These are phyloP conservation scores for Erodium texanum DNA, from an alignment of 441 rosid genomes.

Conservation along the genomic window DNA sequence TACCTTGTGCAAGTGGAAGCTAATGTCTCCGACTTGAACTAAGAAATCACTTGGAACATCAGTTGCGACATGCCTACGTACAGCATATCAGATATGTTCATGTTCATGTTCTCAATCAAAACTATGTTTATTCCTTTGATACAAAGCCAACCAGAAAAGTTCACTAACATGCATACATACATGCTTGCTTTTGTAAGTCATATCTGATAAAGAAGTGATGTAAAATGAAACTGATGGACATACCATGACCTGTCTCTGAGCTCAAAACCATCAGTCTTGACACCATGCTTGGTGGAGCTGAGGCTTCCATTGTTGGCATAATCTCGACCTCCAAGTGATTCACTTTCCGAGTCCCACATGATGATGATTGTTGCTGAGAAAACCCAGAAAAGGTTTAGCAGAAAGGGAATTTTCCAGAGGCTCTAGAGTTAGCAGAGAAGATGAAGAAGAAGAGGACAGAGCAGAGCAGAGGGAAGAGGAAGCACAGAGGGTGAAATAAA, in stretches of 20 bases:
- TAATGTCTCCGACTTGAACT: slow-evolving; percentile 61
- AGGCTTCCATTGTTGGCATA: slow-evolving; percentile 63
- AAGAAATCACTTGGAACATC: slow-evolving; percentile 83
- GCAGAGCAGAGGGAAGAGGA: slow-evolving; percentile 15
- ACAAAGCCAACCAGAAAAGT: too few relatives aligned
- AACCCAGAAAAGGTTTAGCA: not conserved
- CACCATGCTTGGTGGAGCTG: slow-evolving; percentile 48
- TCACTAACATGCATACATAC: not conserved
- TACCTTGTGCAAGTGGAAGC: slow-evolving; percentile 93
- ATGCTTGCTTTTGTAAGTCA: not conserved
- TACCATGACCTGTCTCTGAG: slow-evolving; percentile 85
- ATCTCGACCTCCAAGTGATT: slow-evolving; percentile 54
- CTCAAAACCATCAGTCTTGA: slow-evolving; percentile 83
- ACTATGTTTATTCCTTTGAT: too few relatives aligned
- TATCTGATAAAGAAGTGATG: not conserved
- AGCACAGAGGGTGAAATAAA: slow-evolving; percentile 21
- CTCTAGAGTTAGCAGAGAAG: slow-evolving; percentile 6
- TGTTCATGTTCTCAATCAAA: too few relatives aligned
- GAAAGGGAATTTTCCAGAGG: too few relatives aligned
- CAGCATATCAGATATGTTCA: too few relatives aligned
- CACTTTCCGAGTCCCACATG: slow-evolving; percentile 95
- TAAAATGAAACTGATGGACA: slow-evolving; percentile 5
- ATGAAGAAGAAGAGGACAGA: slow-evolving; percentile 21
- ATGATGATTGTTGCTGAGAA: slow-evolving; percentile 1
- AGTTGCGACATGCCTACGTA: slow-evolving; percentile 69